Evolutionary conservation across 768 basidiomycete species (phyloP), one percentile per base, ranked within the genome.

Genomic region (Tephrocybe rancida): DNA sequence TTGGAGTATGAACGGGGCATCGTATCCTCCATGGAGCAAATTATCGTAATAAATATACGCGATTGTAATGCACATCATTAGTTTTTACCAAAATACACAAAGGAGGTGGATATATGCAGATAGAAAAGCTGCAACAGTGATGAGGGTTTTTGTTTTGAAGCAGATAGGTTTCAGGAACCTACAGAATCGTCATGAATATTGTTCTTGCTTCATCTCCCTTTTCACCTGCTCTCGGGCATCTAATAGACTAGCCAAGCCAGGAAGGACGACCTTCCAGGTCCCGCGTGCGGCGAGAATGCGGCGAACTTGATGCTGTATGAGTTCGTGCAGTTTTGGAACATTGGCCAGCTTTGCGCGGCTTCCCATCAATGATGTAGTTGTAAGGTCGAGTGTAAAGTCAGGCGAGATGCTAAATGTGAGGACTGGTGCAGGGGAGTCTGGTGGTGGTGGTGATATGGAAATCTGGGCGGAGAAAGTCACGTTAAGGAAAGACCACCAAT

Each of bases 311-410:
- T 88, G 83, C 58, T 91, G 82, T 46, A 99, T 92, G 46, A 99
- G 79, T 67, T 99, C 95, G 61, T 98, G 95, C 14, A 98, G 76
- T 70, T 99, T 99, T 22, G 97, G 96, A 1, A 99, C 91, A 64
- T 99, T 95, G 55, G 93, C 94, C 1, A 99, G 80, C 71, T 98
- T 97, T n/a, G 97, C 95, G 41, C 96, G 86, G 59, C 92, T 95
- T 18, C 97, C 97, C 76, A 98, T 87, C 3, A 98, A 80, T 24
- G 95, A 98, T 6, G 87, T 92, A 10, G 92, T 95, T 45, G 87
- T 84, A 38, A 99, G 77, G 61, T 90, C 85, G 18, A 99, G 84
- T 14, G 84, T 84, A 64, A 99, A 97, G 63, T 92, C 86, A 1
- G 93, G 89, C 22, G 90, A 84, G 19, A 99, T 81, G 26, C 84